phyloP scores from a whole-genome alignment of 306 rosid genomes.

The Medicago arabica region DNA sequence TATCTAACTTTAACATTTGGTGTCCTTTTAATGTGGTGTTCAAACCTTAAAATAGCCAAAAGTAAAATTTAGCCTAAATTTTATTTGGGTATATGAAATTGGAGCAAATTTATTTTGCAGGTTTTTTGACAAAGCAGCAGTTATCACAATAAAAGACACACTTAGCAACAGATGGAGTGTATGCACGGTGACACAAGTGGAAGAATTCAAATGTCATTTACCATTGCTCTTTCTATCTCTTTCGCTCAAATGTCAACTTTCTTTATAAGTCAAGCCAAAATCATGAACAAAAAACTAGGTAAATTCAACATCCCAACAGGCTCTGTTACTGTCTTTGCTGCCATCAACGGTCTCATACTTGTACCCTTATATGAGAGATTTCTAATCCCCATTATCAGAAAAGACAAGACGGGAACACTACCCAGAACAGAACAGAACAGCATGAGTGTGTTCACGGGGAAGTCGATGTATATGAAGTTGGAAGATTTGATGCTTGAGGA shows the following conservation, averaged over 20 bases:
- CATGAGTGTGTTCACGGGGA: no score
- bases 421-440: no score
- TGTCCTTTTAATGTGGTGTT: no score
- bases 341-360: constrained; percentile 56
- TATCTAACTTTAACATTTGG: no score
- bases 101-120: constrained; percentile 28
- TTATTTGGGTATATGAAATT: not conserved
- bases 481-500: no score
- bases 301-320: constrained; percentile 59
- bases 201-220: constrained; percentile 62
- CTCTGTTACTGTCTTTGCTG: constrained; percentile 53
- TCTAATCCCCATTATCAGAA: constrained; percentile 55
- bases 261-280: constrained; percentile 61
- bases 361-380: constrained; percentile 63
- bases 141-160: constrained; percentile 39
- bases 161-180: constrained; percentile 48
- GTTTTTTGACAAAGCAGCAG: constrained; percentile 66
- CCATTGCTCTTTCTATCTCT: constrained; percentile 59
- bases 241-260: constrained; percentile 69
- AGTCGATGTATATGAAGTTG: no score
- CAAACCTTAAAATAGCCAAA: no score
- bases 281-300: constrained; percentile 52
- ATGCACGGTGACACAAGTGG: constrained; percentile 68
- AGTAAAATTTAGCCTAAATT: no score
- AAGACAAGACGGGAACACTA: no score